Conservation (phyloP, 2,329 filamentous ascomycete genomes). For the Sporothrix variecibatus region DNA sequence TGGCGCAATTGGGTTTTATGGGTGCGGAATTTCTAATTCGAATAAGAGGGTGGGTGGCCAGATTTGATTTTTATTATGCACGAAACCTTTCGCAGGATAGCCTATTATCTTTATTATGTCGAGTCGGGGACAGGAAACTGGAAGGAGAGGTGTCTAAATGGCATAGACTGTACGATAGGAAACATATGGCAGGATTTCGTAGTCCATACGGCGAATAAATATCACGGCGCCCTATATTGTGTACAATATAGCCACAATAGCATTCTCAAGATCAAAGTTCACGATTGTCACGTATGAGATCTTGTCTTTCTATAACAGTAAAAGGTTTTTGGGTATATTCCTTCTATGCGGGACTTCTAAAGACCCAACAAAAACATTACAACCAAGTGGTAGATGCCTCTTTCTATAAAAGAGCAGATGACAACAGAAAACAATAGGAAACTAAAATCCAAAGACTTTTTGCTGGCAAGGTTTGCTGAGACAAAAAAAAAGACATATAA, state of each 20-base stretch:
- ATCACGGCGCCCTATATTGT: not conserved
- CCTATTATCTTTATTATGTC: not conserved
- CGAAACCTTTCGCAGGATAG: not conserved
- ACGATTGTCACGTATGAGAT: no score
- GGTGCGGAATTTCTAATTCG: not conserved
- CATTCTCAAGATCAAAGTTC: no score
- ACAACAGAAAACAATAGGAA: not conserved
- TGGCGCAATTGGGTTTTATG: not conserved
- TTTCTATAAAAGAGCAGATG: not conserved
- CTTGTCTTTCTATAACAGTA: not conserved
- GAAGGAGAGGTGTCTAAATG: not conserved
- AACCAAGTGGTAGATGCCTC: not conserved
- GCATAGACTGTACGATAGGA: constrained; percentile 18
- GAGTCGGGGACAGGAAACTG: not conserved
- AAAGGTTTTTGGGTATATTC: constrained; percentile 7
- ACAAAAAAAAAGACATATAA: not conserved
- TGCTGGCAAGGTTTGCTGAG: not conserved
- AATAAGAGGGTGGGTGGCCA: not conserved
- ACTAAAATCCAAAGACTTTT: constrained; percentile 5
- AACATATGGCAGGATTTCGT: not conserved
- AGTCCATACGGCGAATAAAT: not conserved
- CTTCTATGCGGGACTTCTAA: not conserved
- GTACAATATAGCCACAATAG: not conserved
- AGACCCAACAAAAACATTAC: not conserved
- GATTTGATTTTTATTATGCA: not conserved